A percentile compares a stretch with the other conserved stretches of the same genome.
These are phyloP conservation scores for Neurospora tetraspora DNA, from an alignment of 495 filamentous ascomycete genomes.

Conservation along the genomic window DNA sequence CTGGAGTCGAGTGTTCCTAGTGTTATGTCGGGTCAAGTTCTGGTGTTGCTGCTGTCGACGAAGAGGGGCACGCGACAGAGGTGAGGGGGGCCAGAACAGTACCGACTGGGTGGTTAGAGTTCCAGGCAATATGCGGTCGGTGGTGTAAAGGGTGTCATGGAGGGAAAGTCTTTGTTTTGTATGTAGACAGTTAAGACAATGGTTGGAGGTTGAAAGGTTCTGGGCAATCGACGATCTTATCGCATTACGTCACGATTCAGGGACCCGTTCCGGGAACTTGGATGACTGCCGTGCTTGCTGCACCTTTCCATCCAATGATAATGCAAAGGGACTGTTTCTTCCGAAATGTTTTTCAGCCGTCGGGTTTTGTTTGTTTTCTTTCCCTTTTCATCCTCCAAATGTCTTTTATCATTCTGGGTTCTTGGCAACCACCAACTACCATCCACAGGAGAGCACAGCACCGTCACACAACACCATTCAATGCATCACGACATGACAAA, in stretches of 20 bases:
- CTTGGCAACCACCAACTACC: not conserved
- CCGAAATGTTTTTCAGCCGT: not conserved
- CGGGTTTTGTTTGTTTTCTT: not conserved
- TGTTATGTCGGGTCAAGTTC: not conserved
- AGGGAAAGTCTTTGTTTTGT: not conserved
- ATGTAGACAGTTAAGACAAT: not conserved
- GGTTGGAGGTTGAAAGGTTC: not conserved
- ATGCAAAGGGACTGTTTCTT: not conserved
- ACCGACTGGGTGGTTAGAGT: not conserved
- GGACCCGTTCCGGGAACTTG: not conserved
- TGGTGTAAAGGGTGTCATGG: not conserved
- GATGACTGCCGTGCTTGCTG: not conserved
- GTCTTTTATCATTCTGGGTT: not conserved
- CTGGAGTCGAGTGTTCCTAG: not conserved
- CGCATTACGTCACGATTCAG: not conserved
- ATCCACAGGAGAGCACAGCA: not conserved
- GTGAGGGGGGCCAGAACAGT: not conserved
- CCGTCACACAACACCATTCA: not conserved
- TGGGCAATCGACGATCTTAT: not conserved
- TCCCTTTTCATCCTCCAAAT: not conserved
- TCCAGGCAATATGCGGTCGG: not conserved
- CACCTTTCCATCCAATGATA: not conserved
- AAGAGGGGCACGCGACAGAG: not conserved
- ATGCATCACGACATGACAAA: not conserved
- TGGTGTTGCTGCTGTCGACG: not conserved